A percentile compares a stretch with the other conserved stretches of the same genome.
These are phyloP conservation scores for Xylaria intraflava DNA, from an alignment of 495 filamentous ascomycete genomes.

Conservation along the genomic window DNA sequence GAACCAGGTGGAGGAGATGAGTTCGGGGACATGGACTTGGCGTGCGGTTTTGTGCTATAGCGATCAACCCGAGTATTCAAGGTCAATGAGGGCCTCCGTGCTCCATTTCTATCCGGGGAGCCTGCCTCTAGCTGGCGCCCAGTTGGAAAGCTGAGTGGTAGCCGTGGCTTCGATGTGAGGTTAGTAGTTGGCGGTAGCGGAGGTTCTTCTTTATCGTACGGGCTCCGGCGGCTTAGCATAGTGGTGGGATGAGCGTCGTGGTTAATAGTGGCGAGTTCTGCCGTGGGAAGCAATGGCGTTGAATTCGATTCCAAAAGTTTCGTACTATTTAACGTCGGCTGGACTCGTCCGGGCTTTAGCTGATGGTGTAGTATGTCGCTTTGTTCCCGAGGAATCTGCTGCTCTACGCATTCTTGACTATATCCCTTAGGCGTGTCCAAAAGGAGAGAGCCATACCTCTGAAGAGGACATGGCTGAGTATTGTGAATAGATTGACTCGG, in stretches of 20 bases:
- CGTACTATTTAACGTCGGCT: slow-evolving; percentile 32
- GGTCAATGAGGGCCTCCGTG: slow-evolving; percentile 21
- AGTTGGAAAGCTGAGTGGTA: neutral
- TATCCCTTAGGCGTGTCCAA: slow-evolving; percentile 13
- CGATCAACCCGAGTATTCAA: slow-evolving; percentile 24
- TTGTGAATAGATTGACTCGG: slow-evolving; percentile 15
- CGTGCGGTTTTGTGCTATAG: slow-evolving; percentile 17
- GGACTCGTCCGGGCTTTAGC: slow-evolving; percentile 7
- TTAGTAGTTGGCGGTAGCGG: slow-evolving; percentile 1
- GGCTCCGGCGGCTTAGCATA: slow-evolving; percentile 5
- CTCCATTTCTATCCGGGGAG: slow-evolving; percentile 4
- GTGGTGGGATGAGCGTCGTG: slow-evolving; percentile 12
- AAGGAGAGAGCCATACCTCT: slow-evolving; percentile 38
- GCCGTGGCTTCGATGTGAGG: slow-evolving; percentile 2
- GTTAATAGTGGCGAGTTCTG: slow-evolving; percentile 21
- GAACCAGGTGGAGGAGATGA: slow-evolving; percentile 22
- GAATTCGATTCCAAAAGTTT: slow-evolving; percentile 44
- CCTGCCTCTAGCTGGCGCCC: slow-evolving; percentile 9
- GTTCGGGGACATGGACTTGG: slow-evolving; percentile 20
- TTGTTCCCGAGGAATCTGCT: slow-evolving; percentile 2
- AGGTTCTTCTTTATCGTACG: neutral
- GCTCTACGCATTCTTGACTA: neutral
- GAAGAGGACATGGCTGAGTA: slow-evolving; percentile 28
- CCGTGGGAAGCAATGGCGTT: slow-evolving; percentile 19
- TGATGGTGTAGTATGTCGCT: neutral